Base-by-base conservation (phyloP, 768 basidiomycete species). In the Boletellus sp. region DNA sequence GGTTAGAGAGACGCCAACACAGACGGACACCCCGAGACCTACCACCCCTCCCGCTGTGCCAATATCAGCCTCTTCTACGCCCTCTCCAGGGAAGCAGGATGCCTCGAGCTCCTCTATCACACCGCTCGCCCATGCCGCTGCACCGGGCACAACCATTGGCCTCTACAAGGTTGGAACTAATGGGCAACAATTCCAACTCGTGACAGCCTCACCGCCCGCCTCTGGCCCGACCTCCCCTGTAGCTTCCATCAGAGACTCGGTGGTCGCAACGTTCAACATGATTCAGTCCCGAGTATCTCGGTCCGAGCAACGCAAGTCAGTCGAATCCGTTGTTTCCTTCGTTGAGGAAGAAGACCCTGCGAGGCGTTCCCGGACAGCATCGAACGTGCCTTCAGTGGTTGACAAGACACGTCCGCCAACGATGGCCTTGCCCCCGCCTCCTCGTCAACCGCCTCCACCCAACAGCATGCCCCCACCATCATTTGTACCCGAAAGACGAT, bases 341-440 rank as follows among this genome's bases (percentile, higher is more conserved):
- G 71, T 72, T 31, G 63, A 73, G 34, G 78, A 78, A 34, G 78
- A 78, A 34, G 78, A 78, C 28, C 76, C 56, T 16, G 71, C 53
- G 65, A 66, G 62, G 45, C 79, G 85, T 28, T 74, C 83, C n/a
- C 80, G 84, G 37, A 79, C 80, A n/a, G 73, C 81, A 17, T 83
- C 84, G n/a, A 74, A 70, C 58, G 70, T 74, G 20, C 71, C 79
- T 23, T 71, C 75, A 10, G 67, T 75, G 6, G 76, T 84, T 24
- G 87, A 90, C 71, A 92, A 86, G 72, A 79, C 86, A 16, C 82
- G 81, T 46, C 93, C 92, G 40, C 90, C 92, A 0, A 90, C 83
- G 68, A 90, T 92, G 87, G 72, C 80, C 24, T 71, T 93, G 3
- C 90, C 90, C 0, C 90, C 90, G 1, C 90, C 90, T 3, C 85